Conservation (phyloP, 2,329 filamentous ascomycete genomes). For the Nemania abortiva region DNA sequence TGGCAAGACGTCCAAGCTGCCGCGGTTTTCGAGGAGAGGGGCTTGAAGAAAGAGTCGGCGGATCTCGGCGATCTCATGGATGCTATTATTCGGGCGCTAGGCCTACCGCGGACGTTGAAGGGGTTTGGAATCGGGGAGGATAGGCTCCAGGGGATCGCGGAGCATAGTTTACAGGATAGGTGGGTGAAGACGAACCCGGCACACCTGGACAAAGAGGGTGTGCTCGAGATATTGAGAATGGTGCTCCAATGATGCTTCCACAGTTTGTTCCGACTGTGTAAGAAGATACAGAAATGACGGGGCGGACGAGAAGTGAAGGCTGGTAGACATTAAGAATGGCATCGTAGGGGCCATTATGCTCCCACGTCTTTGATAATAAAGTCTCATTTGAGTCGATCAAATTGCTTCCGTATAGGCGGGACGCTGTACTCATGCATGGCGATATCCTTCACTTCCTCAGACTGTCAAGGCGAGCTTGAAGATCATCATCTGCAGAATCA, state of each 20-base stretch:
- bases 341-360: constrained; percentile 20
- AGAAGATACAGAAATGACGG: constrained; percentile 11
- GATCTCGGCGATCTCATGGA: constrained; percentile 66
- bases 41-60: constrained; percentile 46
- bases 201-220: constrained; percentile 61
- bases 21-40: constrained; percentile 51
- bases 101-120: constrained; percentile 65
- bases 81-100: constrained; percentile 62
- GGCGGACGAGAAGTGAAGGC: not conserved
- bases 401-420: not conserved
- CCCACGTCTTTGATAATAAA: constrained; percentile 13
- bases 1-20: constrained; percentile 52
- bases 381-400: not conserved
- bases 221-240: constrained; percentile 62
- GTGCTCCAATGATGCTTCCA: constrained; percentile 43
- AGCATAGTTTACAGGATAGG: constrained; percentile 62
- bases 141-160: constrained; percentile 60
- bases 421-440: constrained; percentile 7
- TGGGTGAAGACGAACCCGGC: constrained; percentile 65
- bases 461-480: constrained; percentile 93
- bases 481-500: constrained; percentile 85
- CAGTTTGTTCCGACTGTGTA: constrained; percentile 28
- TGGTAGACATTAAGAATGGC: constrained; percentile 20
- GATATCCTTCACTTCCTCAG: constrained; percentile 67
- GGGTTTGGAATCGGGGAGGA: constrained; percentile 64